Base-by-base conservation (phyloP, 768 basidiomycete species). In the Cytidiella melzeri region DNA sequence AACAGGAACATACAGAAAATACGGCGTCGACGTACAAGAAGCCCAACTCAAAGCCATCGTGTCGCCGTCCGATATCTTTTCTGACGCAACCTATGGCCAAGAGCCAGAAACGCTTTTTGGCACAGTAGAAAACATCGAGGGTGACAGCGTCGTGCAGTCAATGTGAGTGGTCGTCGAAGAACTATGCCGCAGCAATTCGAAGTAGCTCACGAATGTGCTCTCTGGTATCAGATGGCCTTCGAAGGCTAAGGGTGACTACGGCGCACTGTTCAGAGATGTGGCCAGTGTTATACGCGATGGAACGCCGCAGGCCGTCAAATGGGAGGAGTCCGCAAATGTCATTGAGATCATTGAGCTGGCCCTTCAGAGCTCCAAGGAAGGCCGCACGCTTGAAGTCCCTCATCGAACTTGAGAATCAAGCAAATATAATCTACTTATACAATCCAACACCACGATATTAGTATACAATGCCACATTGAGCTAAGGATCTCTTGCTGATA, bases 281-380 rank as follows among this genome's bases (percentile, higher is more conserved):
- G 85, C 79, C 11, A 74, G 69, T 21, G 77, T 75, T 4, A 84
- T 91, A 48, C 70, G 80, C 25, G 64, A 74, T 20, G 73, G 73
- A 3, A 73, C 69, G 5, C 73, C 76, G 45, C 73, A 72, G 28
- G 73, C 70, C 5, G 79, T 92, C 41, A 87, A 80, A 62, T 90
- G 87, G 75, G 77, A 80, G 56, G 81, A 92, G 61, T 81, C 86
- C 0, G 76, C 77, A 6, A 65, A 73, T 5, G 84, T 87, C 9
- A 80, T 93, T 55, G 77, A 86, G 67, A 73, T 93, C 62, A 79
- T 92, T 56, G 87, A 92, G 65, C 69, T 87, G 9, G 87, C 84
- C 5, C 71, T 79, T 60, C 65, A 76, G 65, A 86, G 85, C 55
- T 76, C 84, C 11, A 73, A 66, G 54, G 80, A 86, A 59, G 83